phyloP scores from a whole-genome alignment of 164 flowering plant genomes.

The Magnolia changhungtana region DNA sequence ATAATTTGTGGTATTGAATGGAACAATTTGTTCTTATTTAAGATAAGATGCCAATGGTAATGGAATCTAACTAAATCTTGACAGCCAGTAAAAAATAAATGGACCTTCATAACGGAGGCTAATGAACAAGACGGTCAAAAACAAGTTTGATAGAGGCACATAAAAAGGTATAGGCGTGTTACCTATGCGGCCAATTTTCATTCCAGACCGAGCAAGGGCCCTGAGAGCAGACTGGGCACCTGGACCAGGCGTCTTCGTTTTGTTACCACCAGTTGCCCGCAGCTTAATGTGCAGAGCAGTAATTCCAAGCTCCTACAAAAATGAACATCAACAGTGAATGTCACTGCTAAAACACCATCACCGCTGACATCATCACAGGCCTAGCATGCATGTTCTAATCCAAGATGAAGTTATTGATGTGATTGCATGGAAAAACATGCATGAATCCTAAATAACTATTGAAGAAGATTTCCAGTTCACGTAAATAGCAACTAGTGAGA shows the following conservation, averaged over 20 bases:
- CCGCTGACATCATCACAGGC: neutral
- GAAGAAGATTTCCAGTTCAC: neutral
- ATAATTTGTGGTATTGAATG: too few relatives aligned
- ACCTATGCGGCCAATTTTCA: slow-evolving; percentile 93
- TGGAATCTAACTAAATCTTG: neutral
- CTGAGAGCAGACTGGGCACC: slow-evolving; percentile 92
- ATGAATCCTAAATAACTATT: neutral
- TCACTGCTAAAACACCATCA: neutral
- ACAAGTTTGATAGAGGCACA: too few relatives aligned
- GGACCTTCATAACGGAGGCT: neutral
- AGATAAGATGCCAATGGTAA: neutral
- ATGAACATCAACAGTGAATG: neutral
- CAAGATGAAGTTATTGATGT: too few relatives aligned
- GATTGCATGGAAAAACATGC: neutral
- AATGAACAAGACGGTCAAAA: neutral
- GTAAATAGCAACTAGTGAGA: neutral
- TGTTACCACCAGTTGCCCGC: slow-evolving; percentile 91
- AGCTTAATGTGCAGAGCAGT: slow-evolving; percentile 85
- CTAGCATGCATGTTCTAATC: too few relatives aligned
- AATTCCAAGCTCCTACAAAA: slow-evolving; percentile 67
- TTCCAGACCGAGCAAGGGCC: slow-evolving; percentile 88
- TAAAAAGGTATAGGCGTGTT: neutral
- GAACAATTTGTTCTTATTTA: too few relatives aligned
- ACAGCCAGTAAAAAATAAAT: neutral
- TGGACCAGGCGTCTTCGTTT: slow-evolving; percentile 92